Conservation (phyloP, 805 yeast genomes). For the Spathaspora passalidarum region DNA sequence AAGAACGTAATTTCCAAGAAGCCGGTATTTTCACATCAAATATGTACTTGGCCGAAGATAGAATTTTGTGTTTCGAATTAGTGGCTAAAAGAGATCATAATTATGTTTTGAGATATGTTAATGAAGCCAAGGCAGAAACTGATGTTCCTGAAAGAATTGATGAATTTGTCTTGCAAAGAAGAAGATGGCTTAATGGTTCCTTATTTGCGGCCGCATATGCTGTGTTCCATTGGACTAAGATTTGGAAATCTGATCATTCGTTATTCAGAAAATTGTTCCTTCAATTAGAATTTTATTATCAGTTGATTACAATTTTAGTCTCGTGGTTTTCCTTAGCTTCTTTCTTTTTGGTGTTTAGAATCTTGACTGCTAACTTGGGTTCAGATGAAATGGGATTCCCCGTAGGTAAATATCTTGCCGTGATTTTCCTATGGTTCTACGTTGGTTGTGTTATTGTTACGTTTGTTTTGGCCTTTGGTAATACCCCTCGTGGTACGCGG, state of each 20-base stretch:
- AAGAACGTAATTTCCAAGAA: slow-evolving; percentile 36
- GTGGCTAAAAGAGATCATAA: slow-evolving; percentile 76
- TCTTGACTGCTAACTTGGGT: slow-evolving; percentile 77
- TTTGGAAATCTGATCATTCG: slow-evolving; percentile 89
- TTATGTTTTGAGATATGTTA: slow-evolving; percentile 83
- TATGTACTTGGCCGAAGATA: slow-evolving; percentile 96
- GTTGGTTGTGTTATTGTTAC: slow-evolving; percentile 77
- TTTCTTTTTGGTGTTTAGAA: slow-evolving; percentile 85
- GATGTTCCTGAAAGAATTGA: slow-evolving; percentile 95
- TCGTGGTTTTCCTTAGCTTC: slow-evolving; percentile 94
- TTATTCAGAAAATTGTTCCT: slow-evolving; percentile 72
- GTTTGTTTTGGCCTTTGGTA: slow-evolving; percentile 88
- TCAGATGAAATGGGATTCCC: slow-evolving; percentile 56
- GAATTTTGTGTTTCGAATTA: slow-evolving; percentile 90
- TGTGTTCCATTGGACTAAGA: slow-evolving; percentile 77
- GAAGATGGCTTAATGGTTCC: slow-evolving; percentile 98
- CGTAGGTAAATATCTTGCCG: slow-evolving; percentile 75
- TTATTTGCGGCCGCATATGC: slow-evolving; percentile 94
- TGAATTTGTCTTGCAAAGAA: slow-evolving; percentile 93
- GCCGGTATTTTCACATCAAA: slow-evolving; percentile 86
- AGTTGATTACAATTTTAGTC: slow-evolving; percentile 66
- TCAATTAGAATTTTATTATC: slow-evolving; percentile 85
- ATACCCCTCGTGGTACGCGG: slow-evolving; percentile 88
- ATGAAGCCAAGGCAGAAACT: slow-evolving; percentile 86
- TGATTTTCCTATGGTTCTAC: slow-evolving; percentile 81